Percentiles rank a stretch among this genome's conserved stretches.
These are phyloP conservation scores for Citrus australasica DNA, from an alignment of 345 rosid species.

Conservation along the genomic window DNA sequence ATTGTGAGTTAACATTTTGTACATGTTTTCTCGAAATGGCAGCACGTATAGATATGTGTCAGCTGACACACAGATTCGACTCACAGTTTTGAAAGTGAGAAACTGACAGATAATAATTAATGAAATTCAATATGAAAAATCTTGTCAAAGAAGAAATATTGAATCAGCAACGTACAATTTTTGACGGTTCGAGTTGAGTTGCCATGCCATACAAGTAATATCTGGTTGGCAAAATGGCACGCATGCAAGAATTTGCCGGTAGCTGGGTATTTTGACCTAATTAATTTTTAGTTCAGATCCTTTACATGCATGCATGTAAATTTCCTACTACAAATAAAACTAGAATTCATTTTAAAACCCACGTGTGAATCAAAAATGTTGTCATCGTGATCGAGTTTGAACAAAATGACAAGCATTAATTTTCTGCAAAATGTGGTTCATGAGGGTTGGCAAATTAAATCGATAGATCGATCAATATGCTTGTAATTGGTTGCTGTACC, in stretches of 20 bases:
- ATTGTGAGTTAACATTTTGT: too few relatives aligned
- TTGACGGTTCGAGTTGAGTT: not conserved
- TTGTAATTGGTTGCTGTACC: too few relatives aligned
- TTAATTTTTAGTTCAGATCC: not conserved
- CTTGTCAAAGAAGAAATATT: too few relatives aligned
- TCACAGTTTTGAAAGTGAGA: not conserved
- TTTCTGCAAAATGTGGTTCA: not conserved
- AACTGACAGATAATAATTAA: not conserved
- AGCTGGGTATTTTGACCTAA: conserved; percentile 8
- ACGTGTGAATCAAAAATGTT: not conserved
- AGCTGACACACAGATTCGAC: not conserved
- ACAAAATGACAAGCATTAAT: not conserved
- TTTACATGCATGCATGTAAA: not conserved
- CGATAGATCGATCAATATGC: too few relatives aligned
- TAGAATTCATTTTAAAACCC: not conserved
- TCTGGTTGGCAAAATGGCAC: too few relatives aligned
- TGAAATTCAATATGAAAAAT: not conserved
- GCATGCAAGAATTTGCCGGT: not conserved
- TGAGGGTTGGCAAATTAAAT: not conserved
- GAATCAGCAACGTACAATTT: too few relatives aligned
- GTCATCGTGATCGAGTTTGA: not conserved
- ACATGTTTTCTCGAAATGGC: too few relatives aligned
- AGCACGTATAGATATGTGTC: not conserved
- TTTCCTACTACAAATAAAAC: not conserved
- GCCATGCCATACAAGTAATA: not conserved